Percentiles rank a stretch among this genome's conserved stretches.
Evolutionary conservation across 2,329 filamentous ascomycete species (phyloP).

Genomic region (Fusarium luffae): DNA sequence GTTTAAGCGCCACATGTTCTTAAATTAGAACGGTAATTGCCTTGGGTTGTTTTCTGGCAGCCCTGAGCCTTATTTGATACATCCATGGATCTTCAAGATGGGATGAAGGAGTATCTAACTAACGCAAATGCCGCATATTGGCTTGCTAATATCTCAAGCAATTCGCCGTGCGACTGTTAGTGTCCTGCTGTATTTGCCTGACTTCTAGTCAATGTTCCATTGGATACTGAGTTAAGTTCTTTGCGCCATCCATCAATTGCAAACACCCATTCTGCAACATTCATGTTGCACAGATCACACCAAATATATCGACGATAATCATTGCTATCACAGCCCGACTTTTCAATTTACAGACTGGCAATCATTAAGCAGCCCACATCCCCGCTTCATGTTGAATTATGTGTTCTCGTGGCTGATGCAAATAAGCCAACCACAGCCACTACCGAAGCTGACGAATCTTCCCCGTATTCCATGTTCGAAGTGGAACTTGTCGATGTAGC

Average conservation of each 20-base stretch:
- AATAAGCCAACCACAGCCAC: slow-evolving; percentile 30
- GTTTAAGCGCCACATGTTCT: slow-evolving; percentile 29
- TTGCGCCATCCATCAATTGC: background rate
- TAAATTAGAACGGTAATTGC: slow-evolving; percentile 37
- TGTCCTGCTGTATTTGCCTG: background rate
- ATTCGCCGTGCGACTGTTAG: background rate
- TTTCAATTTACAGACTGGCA: background rate
- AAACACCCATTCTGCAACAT: slow-evolving; percentile 1
- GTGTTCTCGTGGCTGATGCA: slow-evolving; percentile 20
- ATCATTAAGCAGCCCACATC: slow-evolving; percentile 1
- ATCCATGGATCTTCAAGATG: background rate
- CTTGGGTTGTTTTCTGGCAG: slow-evolving; percentile 11
- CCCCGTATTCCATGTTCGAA: slow-evolving; percentile 20
- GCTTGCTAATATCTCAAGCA: background rate
- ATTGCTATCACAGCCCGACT: background rate
- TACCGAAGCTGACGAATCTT: slow-evolving; percentile 32
- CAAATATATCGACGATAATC: background rate
- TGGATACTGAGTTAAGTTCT: background rate
- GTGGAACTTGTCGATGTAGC: slow-evolving; percentile 16
- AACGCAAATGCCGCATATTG: background rate
- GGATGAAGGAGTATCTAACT: background rate
- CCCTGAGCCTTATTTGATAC: slow-evolving; percentile 9
- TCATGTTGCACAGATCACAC: slow-evolving; percentile 8
- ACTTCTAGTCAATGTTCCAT: background rate
- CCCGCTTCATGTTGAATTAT: slow-evolving; percentile 3